Conservation (phyloP, 495 filamentous ascomycete genomes). For the Neurospora sp. region DNA sequence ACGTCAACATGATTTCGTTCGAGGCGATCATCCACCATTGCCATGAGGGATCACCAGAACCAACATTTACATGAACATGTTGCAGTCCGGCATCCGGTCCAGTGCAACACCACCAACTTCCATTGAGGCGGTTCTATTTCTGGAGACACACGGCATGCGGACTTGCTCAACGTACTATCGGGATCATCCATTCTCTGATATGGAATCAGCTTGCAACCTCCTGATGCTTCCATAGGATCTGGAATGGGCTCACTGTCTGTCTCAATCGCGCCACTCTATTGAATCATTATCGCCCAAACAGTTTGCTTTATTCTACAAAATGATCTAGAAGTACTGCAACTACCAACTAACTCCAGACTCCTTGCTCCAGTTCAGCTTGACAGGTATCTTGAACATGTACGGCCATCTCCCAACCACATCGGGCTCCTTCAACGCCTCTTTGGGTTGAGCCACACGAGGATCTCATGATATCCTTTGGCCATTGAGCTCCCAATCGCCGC, state of each 20-base stretch:
- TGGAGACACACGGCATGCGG: not conserved
- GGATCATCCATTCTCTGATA: not conserved
- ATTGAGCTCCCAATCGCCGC: constrained; percentile 19
- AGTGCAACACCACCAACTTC: not conserved
- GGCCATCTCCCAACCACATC: not conserved
- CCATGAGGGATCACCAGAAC: not conserved
- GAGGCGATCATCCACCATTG: too few relatives aligned
- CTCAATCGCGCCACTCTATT: not conserved
- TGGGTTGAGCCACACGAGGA: constrained; percentile 32
- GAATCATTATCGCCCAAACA: not conserved
- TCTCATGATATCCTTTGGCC: constrained; percentile 26
- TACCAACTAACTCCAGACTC: not conserved
- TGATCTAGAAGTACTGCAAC: not conserved
- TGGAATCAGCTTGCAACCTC: not conserved
- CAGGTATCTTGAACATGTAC: not conserved
- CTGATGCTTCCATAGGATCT: not conserved
- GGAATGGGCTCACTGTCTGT: not conserved
- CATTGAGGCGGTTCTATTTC: not conserved
- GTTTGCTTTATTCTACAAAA: not conserved
- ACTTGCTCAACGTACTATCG: not conserved
- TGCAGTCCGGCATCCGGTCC: not conserved
- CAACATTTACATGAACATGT: not conserved
- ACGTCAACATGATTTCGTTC: not conserved
- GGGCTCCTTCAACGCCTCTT: constrained; percentile 9
- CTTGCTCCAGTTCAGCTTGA: not conserved